phyloP scores from a whole-genome alignment of 176 grass and related monocot species.

The Oryza glumipatula region DNA sequence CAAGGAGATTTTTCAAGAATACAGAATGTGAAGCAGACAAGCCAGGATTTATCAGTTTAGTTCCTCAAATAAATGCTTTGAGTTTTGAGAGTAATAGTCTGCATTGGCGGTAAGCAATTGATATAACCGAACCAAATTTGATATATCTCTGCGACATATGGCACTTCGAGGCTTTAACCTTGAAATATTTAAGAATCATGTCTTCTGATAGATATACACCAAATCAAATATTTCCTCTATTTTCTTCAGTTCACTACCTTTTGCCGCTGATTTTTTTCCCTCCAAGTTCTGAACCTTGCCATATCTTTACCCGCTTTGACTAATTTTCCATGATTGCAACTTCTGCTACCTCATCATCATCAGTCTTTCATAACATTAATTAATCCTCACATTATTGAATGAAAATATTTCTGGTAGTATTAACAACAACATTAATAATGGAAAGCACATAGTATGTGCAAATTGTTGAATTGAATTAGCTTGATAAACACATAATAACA shows the following conservation, averaged over 20 bases:
- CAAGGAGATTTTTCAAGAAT: constrained; percentile 83
- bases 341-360: neutral
- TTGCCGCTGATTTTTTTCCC: neutral
- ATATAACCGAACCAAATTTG: constrained; percentile 32
- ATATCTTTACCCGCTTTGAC: neutral
- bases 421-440: neutral
- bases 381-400: neutral
- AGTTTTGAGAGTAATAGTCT: constrained; percentile 75
- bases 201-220: constrained; percentile 10
- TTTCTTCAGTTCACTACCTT: neutral
- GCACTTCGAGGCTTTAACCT: constrained; percentile 1
- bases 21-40: constrained; percentile 52
- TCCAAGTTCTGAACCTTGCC: neutral
- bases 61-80: constrained; percentile 87
- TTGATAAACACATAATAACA: neutral
- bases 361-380: neutral
- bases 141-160: neutral
- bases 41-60: constrained; percentile 63
- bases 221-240: neutral
- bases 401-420: neutral
- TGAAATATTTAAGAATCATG: constrained; percentile 14
- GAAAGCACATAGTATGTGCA: neutral
- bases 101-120: constrained; percentile 82
- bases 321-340: no score
- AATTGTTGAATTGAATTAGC: neutral